phyloP scores from a whole-genome alignment of 2,329 filamentous ascomycete species.

The Botrytis elliptica region DNA sequence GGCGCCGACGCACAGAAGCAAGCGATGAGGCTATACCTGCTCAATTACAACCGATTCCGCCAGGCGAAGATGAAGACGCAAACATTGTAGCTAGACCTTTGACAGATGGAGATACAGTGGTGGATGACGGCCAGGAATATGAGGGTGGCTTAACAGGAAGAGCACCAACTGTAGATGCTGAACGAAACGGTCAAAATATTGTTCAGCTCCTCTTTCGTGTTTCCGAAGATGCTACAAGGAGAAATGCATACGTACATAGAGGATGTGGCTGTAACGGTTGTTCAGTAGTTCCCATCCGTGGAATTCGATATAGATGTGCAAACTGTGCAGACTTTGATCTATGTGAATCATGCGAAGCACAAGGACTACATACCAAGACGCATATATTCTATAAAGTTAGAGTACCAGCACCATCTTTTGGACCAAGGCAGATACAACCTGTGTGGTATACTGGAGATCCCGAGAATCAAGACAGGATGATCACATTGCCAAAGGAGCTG shows the following conservation, averaged over 20 bases:
- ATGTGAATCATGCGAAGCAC: constrained; percentile 87
- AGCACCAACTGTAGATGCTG: constrained; percentile 20
- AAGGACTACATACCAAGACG: constrained; percentile 73
- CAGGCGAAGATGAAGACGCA: constrained; percentile 36
- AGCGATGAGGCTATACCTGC: background rate
- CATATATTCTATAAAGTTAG: constrained; percentile 97
- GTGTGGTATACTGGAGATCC: constrained; percentile 90
- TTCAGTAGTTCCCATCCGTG: constrained; percentile 82
- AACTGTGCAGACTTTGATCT: constrained; percentile 97
- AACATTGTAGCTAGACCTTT: constrained; percentile 31
- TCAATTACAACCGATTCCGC: background rate
- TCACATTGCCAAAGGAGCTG: constrained; percentile 61
- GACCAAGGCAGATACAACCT: constrained; percentile 74
- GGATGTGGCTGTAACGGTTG: constrained; percentile 92
- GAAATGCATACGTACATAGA: constrained; percentile 87
- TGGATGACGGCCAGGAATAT: constrained; percentile 33
- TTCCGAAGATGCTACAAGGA: constrained; percentile 84
- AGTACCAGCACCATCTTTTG: constrained; percentile 82
- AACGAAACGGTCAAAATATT: constrained; percentile 69
- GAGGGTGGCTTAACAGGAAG: constrained; percentile 28
- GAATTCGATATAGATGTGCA: constrained; percentile 88
- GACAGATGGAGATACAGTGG: constrained; percentile 39
- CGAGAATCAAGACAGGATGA: constrained; percentile 58
- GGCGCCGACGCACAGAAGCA: constrained; percentile 35
- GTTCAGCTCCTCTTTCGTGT: constrained; percentile 86